Base-by-base conservation (phyloP, 495 filamentous ascomycete genomes). In the Hypoxylon trugodes region DNA sequence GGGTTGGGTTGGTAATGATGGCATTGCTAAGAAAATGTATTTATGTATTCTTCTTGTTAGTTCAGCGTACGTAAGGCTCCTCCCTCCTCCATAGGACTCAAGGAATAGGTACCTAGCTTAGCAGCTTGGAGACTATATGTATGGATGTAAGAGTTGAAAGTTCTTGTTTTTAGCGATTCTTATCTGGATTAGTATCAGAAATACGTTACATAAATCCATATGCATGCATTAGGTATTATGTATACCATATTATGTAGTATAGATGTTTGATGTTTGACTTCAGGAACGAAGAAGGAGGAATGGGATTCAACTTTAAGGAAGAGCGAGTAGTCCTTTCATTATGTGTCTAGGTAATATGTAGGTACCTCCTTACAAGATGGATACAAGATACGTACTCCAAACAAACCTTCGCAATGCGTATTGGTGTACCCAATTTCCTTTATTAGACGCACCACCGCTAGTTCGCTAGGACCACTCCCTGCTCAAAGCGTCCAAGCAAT, bases 401-500 rank as follows among this genome's bases (percentile, higher is more conserved):
- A 33, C n/a, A 6, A 47, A 38, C n/a, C 12, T 33, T 45, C 6
- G 7, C 25, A 24, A 18, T 46, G 19, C 43, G 6, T 49, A 37
- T 24, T n/a, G 22, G 18, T 21, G 33, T 49, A 24, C 21, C 16
- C n/a, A 15, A 30, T 10, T 21, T 16, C n/a, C 32, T 38, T 66
- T 51, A 52, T 59, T 67, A 67, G 53, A 54, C 18, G 28, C 48
- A 62, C 64, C 53, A 58, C 64, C 12, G 38, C 53, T 53, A 48
- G 25, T 58, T 32, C 43, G 41, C 41, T 67, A 61, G 30, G 45
- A 28, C 56, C 52, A 67, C 64, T 46, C 25, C 40, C 1, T 58
- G 58, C 42, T 36, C 58, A 6, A 18, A 55, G 25, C 40, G 55
- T 13, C 15, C 21, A 41, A 41, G 30, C 57, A 66, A 66, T 66